Evolutionary conservation across 805 yeast species (phyloP).

Genomic region (Saturnispora sanitii): DNA sequence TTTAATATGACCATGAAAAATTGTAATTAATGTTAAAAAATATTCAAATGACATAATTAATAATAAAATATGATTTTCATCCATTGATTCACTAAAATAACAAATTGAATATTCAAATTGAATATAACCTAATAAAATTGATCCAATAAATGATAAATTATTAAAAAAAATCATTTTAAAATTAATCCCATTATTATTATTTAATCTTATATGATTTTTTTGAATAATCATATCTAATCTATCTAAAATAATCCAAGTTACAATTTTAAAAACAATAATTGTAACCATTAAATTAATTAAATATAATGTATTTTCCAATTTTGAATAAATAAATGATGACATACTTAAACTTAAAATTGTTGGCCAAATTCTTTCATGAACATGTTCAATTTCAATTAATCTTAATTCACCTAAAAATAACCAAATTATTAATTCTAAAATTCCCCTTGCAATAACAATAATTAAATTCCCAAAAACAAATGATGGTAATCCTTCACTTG

Average conservation of each 20-base stretch:
- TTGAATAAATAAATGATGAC: constrained; percentile 40
- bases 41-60: constrained; percentile 70
- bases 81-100: constrained; percentile 47
- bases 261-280: constrained; percentile 48
- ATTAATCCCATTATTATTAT: too few relatives aligned
- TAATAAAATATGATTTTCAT: constrained; percentile 44
- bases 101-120: constrained; percentile 34
- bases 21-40: constrained; percentile 49
- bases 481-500: constrained; percentile 40
- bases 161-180: too few relatives aligned
- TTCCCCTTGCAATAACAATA: constrained; percentile 24
- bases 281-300: constrained; percentile 28
- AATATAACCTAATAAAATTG: too few relatives aligned
- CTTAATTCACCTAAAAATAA: constrained; percentile 68
- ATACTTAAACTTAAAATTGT: constrained; percentile 55
- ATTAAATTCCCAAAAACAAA: constrained; percentile 36
- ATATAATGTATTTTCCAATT: constrained; percentile 36
- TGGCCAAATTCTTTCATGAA: constrained; percentile 54
- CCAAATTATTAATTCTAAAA: constrained; percentile 41
- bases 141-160: too few relatives aligned
- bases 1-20: constrained; percentile 37
- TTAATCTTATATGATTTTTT: too few relatives aligned
- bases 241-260: constrained; percentile 63
- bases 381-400: constrained; percentile 65
- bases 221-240: constrained; percentile 40